Base-by-base conservation (phyloP, 495 filamentous ascomycete genomes). In the Tricharina praecox region DNA sequence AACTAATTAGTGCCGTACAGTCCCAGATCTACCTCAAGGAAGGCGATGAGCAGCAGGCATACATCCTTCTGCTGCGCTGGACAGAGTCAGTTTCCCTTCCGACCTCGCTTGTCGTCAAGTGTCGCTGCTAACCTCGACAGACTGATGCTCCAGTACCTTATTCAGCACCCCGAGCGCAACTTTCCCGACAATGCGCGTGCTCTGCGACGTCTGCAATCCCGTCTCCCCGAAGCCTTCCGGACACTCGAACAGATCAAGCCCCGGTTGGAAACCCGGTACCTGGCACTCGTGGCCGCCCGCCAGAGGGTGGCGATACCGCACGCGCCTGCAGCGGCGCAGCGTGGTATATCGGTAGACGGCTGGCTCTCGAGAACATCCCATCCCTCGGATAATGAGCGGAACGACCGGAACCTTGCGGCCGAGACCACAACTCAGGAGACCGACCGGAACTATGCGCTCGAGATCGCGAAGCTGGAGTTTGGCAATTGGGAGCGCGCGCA, bases 21-120 rank as follows among this genome's bases (percentile, higher is more conserved):
- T 80, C 82, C 1, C 67, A 68, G 9, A 83, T 85, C 51, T 94
- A 94, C 62, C 73, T 87, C 56, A 73, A 68, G 16, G 92, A 97
- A 66, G 78, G 81, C 47, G 82, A 93, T 65, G 70, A 85, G 39
- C 74, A 87, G 49, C 81, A 88, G 58, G 79, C 88, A 1, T 97
- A 90, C 64, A 67, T 95, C 19, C 68, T 95, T 15, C 71, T 93
- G 7, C 79, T 86, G 51, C 77, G 90, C 60, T 84, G 87, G 64
- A 79, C 81, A 9, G 70, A 61, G 58, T 61, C 23, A 20, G 57
- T 26, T 30, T 24, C 33, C 39, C 34, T 46, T 39, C 33, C 16
- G 23, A 24, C 2, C 23, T 41, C n/a, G 18, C 43, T 2, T 11
- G 28, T 13, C 28, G 28, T 5, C 5, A 32, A 32, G 28, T 13